Base-by-base conservation (phyloP, 225 moss, liverwort and hornwort genomes). In the Antitrichia curtipendula region DNA sequence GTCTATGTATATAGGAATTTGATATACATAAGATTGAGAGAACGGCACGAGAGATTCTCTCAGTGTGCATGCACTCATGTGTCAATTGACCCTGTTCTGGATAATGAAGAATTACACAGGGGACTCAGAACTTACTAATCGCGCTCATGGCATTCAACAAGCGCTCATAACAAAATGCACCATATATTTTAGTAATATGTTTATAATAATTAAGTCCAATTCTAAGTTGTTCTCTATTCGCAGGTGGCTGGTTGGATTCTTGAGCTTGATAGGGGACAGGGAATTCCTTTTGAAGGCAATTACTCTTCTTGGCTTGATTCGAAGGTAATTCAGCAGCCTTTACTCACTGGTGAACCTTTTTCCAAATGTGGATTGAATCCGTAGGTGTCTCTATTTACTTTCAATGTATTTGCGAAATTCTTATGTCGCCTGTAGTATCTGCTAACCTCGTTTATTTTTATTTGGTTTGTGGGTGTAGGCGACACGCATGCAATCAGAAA, bases 161-260 rank as follows among this genome's bases (percentile, higher is more conserved):
- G n/a, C 56, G 78, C 41, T 47, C 71, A 83, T 40, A 36, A 25
- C 27, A 58, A 75, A 73, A 38, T 78, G 45, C 36, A 29, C 58
- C 45, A 45, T 69, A 43, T 40, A 61, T 22, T 68, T 43, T 43
- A 50, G 28, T 78, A 27, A 45, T 36, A 22, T 81, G 47, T 49
- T 45, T 16, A 63, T 47, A 81, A 53, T 40, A 49, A 34, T 53
- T 52, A 84, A 31, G 32, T 53, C 15, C 34, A 47, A 81, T 16
- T 78, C 57, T 85, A 78, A 85, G 23, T 62, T 84, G 54, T 63
- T 70, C 52, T 89, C 25, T 80, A 88, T 88, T 83, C 79, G 84
- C 93, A 97, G 97, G 97, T 97, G 60, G 97, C 97, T 75, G 97
- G 97, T 73, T 97, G 97, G 97, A 97, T 97, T 90, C 91, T 97